Percentiles rank a stretch among this genome's conserved stretches.
phyloP scores from a whole-genome alignment of 2,329 filamentous ascomycete species.

The Pestalotiopsis sp. region DNA sequence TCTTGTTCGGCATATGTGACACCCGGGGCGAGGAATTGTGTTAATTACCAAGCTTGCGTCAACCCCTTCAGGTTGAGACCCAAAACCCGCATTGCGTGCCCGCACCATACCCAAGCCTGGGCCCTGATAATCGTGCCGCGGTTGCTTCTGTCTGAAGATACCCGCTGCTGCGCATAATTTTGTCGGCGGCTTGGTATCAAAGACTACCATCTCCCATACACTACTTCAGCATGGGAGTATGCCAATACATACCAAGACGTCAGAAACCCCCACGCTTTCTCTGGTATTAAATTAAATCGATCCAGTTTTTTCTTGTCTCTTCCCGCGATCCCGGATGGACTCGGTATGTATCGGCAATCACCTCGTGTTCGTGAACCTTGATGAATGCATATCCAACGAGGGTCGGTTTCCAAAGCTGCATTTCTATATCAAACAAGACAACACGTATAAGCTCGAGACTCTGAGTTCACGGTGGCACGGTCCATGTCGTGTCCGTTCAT shows the following conservation, averaged over 20 bases:
- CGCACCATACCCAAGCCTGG: neutral
- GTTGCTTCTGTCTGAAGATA: neutral
- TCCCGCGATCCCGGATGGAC: neutral
- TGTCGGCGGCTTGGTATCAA: neutral
- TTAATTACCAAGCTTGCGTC: neutral
- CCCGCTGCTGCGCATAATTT: neutral
- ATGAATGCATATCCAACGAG: neutral
- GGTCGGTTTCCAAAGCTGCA: neutral
- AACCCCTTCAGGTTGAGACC: neutral
- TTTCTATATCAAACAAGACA: neutral
- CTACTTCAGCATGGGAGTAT: neutral
- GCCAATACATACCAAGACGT: neutral
- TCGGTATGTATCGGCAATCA: neutral
- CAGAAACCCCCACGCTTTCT: neutral
- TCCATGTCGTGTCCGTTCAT: neutral
- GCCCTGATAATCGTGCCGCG: neutral
- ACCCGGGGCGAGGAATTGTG: neutral
- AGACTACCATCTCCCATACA: neutral
- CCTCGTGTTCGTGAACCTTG: neutral
- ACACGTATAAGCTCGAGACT: neutral
- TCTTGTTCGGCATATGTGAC: neutral
- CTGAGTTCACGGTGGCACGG: neutral
- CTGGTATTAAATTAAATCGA: neutral
- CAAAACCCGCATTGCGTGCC: too few relatives aligned
- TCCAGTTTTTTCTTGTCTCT: neutral